Evolutionary conservation across 176 grass and related monocot genomes (phyloP), one percentile per base, ranked within the genome.

Genomic region (Zizania latifolia): DNA sequence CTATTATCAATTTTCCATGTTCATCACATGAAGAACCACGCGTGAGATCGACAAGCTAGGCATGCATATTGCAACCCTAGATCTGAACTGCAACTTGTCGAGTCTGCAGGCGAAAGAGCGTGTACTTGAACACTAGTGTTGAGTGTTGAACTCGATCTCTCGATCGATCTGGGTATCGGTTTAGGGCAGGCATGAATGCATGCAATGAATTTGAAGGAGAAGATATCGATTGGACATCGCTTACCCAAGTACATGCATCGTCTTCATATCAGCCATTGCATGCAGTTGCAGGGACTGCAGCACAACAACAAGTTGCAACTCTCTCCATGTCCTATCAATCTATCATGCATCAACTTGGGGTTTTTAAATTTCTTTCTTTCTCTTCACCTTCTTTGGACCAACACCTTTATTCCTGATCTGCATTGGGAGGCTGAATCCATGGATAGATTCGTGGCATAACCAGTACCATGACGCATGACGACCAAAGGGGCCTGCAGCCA

Each of bases 341-440:
- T 46, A 46, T 55, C 54, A 59, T 44, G 8, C 39, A 38, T 28
- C 68, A 50, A 68, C 16, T 72, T 81, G 68, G 68, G 44, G 22
- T 63, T 39, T 27, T 36, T 22, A 72, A 17, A 21, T 27, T 12
- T 27, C 9, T 22, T 24, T 16, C 14, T 75, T 8, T 8, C 3
- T 40, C 10, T 1, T 40, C 2, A 9, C 8, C 5, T 14, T 17
- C 21, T 35, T 45, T 79, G 75, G 58, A 65, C 44, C 36, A 16
- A 28, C 36, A 46, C 68, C 58, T 72, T 68, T 38, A 19, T 35
- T 24, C 27, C 39, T 28, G 15, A 11, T n/a, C 63, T 38, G 53
- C 55, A 32, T 53, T 22, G 43, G 82, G 43, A 46, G 78, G 56
- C 56, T 78, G 74, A 71, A 71, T 71, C 66, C 27, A 30, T 34